A percentile compares a stretch with the other conserved stretches of the same genome.
Conservation (phyloP, 1,139 yeast species). For the Nakaseomyces kungkrabaensis region DNA sequence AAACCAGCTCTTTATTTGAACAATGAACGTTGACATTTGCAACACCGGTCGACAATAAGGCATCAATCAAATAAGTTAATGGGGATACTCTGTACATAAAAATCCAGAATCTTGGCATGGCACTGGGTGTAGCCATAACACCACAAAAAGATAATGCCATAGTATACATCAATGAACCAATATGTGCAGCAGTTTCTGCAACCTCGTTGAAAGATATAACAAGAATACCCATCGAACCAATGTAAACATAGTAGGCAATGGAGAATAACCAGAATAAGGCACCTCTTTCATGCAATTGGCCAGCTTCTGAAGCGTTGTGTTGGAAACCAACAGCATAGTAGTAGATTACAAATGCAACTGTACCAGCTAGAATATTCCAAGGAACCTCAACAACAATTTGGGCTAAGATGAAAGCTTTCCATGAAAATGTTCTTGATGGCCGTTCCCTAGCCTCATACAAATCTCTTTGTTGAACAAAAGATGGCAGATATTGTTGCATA, state of each 20-base stretch:
- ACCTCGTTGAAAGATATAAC: conserved; percentile 43
- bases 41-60: conserved; percentile 43
- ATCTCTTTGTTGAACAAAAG: conserved; percentile 60
- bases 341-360: conserved; percentile 61
- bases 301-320: conserved; percentile 46
- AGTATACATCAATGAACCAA: conserved; percentile 54
- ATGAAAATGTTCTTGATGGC: conserved; percentile 56
- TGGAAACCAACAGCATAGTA: conserved; percentile 75
- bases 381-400: conserved; percentile 70
- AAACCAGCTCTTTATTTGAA: conserved; percentile 37
- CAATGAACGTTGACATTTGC: conserved; percentile 44
- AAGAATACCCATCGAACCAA: conserved; percentile 57
- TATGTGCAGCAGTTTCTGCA: conserved; percentile 68
- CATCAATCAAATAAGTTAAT: conserved; percentile 47
- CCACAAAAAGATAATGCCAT: conserved; percentile 73
- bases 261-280: conserved; percentile 55
- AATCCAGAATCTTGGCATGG: conserved; percentile 52
- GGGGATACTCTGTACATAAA: conserved; percentile 59
- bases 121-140: conserved; percentile 56
- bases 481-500: conserved; percentile 66
- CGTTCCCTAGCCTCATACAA: conserved; percentile 86
- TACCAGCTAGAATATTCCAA: conserved; percentile 57
- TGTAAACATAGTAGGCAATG: conserved; percentile 47
- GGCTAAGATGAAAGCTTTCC: conserved; percentile 49
- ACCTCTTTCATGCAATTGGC: conserved; percentile 48